Percentiles rank a stretch among this genome's conserved stretches.
These are phyloP conservation scores for Fusarium abutilonis DNA, from an alignment of 2,329 filamentous ascomycete genomes.

Conservation along the genomic window DNA sequence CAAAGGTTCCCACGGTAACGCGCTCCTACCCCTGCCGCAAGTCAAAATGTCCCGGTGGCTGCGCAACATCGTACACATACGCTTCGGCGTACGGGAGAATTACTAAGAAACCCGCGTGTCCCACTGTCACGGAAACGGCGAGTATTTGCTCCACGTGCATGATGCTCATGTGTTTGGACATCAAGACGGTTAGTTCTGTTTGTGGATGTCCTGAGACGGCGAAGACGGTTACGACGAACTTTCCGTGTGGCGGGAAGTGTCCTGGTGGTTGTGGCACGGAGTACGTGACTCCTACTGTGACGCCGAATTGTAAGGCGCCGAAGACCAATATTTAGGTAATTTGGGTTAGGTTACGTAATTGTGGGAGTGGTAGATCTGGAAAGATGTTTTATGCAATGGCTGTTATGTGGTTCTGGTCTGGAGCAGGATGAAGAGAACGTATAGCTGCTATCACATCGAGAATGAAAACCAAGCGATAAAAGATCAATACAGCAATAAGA, in stretches of 20 bases:
- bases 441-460: too few relatives aligned
- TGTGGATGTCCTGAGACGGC: slow-evolving; percentile 48
- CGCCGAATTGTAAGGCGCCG: slow-evolving; percentile 28
- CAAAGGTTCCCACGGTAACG: slow-evolving; percentile 43
- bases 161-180: slow-evolving; percentile 45
- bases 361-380: too few relatives aligned
- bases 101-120: slow-evolving; percentile 40
- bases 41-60: slow-evolving; percentile 39
- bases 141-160: slow-evolving; percentile 50
- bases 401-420: too few relatives aligned
- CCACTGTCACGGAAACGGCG: slow-evolving; percentile 48
- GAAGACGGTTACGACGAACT: slow-evolving; percentile 45
- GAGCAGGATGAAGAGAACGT: too few relatives aligned
- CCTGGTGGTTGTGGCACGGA: slow-evolving; percentile 46
- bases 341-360: not conserved
- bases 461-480: too few relatives aligned
- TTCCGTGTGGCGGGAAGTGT: slow-evolving; percentile 42
- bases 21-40: slow-evolving; percentile 39
- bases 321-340: slow-evolving; percentile 1
- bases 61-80: slow-evolving; percentile 41
- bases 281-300: slow-evolving; percentile 42
- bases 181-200: slow-evolving; percentile 47
- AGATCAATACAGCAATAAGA: too few relatives aligned
- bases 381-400: too few relatives aligned
- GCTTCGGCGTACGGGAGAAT: slow-evolving; percentile 29